Conservation (phyloP, 495 filamentous ascomycete species). For the Daldinia vernicosa region DNA sequence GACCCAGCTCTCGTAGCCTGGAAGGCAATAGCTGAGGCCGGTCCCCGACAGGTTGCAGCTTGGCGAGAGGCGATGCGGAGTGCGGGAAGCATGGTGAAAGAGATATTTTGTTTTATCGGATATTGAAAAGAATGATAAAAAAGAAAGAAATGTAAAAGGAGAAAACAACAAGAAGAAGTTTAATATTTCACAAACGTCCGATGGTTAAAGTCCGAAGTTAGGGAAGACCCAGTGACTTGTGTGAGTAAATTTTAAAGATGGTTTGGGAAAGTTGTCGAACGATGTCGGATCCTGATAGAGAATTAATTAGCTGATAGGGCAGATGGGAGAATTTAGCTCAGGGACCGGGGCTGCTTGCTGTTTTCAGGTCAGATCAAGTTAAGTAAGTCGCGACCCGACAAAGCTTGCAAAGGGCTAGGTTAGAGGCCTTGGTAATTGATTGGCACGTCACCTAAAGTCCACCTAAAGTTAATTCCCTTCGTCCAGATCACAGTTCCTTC, state of each 20-base stretch:
- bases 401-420: constrained; percentile 21
- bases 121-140: not conserved
- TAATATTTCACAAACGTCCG: not conserved
- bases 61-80: constrained; percentile 45
- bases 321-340: constrained; percentile 28
- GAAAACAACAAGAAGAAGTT: constrained; percentile 15
- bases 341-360: not conserved
- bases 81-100: constrained; percentile 45
- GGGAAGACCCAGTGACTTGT: constrained; percentile 33
- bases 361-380: not conserved
- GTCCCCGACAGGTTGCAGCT: constrained; percentile 45
- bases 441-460: not conserved
- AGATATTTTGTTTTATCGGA: not conserved
- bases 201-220: not conserved
- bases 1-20: constrained; percentile 74
- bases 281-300: constrained; percentile 30
- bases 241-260: constrained; percentile 33
- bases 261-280: constrained; percentile 23
- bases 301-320: constrained; percentile 3
- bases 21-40: constrained; percentile 47
- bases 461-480: not conserved
- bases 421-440: constrained; percentile 8
- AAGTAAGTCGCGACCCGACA: constrained; percentile 10
- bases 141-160: constrained; percentile 26
- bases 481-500: constrained; percentile 22